Evolutionary conservation across 148 eudicot genomes (phyloP), one percentile per base, ranked within the genome.

Genomic region (Hydrangea macrophylla): DNA sequence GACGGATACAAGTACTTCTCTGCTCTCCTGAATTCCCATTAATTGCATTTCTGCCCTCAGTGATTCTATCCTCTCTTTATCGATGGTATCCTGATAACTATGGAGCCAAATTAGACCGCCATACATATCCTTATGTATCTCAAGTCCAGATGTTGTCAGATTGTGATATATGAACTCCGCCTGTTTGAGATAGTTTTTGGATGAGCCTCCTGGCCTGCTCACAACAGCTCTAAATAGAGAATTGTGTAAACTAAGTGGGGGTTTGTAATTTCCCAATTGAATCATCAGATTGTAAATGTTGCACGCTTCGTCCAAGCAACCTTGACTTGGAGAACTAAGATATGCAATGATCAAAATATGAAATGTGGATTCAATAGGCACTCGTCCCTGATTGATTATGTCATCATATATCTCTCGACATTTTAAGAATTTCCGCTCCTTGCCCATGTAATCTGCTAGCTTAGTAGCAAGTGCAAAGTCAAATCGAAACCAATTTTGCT

Each of bases 91-190:
- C 76, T 94, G 99, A 77, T 91, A 84, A 71, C 99, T 94, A 58
- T 91, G 99, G 45, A 94, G 96, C 96, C 99, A 91, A 57, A 94
- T 85, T 55, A 94, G 86, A 75, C 93, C 97, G 26, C 83, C 83
- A 62, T 83, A 94, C 48, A 94, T 80, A 74, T 94, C 97, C 61
- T 81, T 82, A 32, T 85, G 97, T 78, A 89, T 73, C 69, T 85
- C 86, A 17, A 90, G 70, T 65, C 83, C 86, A 69, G 74, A 79
- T 9, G 86, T 78, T 6, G 61, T 78, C 67, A 94, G 68, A 74
- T 91, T 89, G 69, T 91, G 91, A 77, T 74, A 89, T 60, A 94
- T 79, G 71, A 88, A 91, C 76, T 94, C 99, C 11, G 96, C 96
- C 73, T 88, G 97, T 70, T 82, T 84, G 60, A 94, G 89, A 73